Evolutionary conservation across 2,329 filamentous ascomycete species (phyloP).

Genomic region (Aspergillus fijiensis): DNA sequence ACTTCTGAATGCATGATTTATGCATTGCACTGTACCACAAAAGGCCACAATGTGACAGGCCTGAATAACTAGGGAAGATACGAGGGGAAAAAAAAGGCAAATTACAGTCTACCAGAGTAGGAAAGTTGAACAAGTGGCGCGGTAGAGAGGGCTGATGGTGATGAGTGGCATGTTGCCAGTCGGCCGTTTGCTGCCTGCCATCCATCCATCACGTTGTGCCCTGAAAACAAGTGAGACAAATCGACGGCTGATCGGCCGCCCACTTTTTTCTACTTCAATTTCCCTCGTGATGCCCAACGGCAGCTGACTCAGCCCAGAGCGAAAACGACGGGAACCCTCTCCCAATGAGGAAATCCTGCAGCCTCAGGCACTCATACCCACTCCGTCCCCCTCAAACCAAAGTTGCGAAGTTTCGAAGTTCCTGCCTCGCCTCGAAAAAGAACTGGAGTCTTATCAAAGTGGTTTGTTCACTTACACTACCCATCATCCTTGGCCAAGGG

Average conservation of each 20-base stretch:
- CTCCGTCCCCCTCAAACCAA: not conserved
- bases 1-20: no score
- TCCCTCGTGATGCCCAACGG: conserved; percentile 11
- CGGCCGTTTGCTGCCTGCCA: not conserved
- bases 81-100: no score
- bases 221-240: no score
- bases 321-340: not conserved
- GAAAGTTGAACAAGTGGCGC: not conserved
- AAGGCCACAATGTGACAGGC: no score
- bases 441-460: not conserved
- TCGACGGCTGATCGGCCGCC: conserved; percentile 16
- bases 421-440: not conserved
- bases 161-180: no score
- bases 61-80: no score
- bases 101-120: not conserved
- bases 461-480: not conserved
- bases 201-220: not conserved
- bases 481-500: not conserved
- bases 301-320: conserved; percentile 16
- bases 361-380: conserved; percentile 6
- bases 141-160: not conserved
- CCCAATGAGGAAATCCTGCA: conserved; percentile 6
- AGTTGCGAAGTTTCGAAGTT: not conserved
- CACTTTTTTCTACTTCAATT: not conserved
- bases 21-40: no score